phyloP scores from a whole-genome alignment of 805 yeast species.

The Candida quercuum region DNA sequence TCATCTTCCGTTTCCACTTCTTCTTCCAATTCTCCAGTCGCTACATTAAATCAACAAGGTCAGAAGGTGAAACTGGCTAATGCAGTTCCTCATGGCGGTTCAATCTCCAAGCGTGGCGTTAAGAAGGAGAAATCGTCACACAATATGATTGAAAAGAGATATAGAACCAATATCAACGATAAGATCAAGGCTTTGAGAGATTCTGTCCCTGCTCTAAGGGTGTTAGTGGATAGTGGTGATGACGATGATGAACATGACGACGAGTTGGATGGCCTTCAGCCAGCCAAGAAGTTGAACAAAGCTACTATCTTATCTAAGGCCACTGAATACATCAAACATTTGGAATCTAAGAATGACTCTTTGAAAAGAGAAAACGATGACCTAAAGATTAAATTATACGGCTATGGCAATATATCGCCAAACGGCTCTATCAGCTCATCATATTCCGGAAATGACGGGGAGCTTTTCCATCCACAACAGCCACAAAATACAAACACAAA shows the following conservation, averaged over 20 bases:
- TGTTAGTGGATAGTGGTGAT: conserved; percentile 35
- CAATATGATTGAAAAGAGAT: conserved; percentile 67
- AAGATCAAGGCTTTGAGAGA: conserved; percentile 61
- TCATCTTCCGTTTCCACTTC: conserved; percentile 12
- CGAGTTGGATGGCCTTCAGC: conserved; percentile 65
- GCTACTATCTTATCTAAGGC: conserved; percentile 74
- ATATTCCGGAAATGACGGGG: conserved; percentile 7
- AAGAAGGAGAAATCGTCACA: conserved; percentile 56
- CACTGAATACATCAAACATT: conserved; percentile 70
- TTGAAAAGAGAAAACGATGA: conserved; percentile 43
- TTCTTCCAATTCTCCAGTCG: conserved; percentile 7
- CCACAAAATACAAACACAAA: conserved; percentile 6
- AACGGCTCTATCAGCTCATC: conserved; percentile 12
- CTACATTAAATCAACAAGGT: conserved; percentile 4
- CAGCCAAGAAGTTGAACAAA: conserved; percentile 72
- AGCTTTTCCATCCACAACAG: conserved; percentile 1
- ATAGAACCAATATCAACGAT: conserved; percentile 65
- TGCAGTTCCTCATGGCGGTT: conserved; percentile 19
- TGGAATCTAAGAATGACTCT: conserved; percentile 54
- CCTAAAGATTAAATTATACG: conserved; percentile 26
- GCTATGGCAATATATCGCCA: conserved; percentile 16
- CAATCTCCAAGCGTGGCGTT: conserved; percentile 16
- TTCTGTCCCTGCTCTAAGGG: conserved; percentile 59
- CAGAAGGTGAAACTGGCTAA: conserved; percentile 15
- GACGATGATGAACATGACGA: conserved; percentile 54